Conservation (phyloP, 495 filamentous ascomycete species). For the Umbilicaria muhlenbergii region DNA sequence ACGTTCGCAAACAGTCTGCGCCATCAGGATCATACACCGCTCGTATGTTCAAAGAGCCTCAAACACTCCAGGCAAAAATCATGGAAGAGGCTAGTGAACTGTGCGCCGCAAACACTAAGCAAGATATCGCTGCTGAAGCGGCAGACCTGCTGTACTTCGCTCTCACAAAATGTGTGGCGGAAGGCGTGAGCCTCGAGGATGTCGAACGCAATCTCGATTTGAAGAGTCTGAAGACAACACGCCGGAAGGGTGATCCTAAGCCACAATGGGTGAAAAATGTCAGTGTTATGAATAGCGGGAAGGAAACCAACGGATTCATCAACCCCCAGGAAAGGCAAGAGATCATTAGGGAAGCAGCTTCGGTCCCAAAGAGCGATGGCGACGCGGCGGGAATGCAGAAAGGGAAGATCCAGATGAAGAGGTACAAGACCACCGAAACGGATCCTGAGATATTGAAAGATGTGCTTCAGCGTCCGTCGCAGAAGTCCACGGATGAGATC, state of each 20-base stretch:
- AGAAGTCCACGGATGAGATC: slow-evolving; percentile 79
- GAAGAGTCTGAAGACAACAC: slow-evolving; percentile 85
- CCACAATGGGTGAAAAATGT: slow-evolving; percentile 73
- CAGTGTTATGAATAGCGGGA: slow-evolving; percentile 33
- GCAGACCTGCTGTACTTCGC: slow-evolving; percentile 95
- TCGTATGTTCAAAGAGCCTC: slow-evolving; percentile 76
- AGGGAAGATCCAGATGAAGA: slow-evolving; percentile 67
- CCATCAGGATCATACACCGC: slow-evolving; percentile 88
- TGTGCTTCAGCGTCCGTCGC: slow-evolving; percentile 72
- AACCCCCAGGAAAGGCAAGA: slow-evolving; percentile 11
- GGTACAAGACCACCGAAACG: slow-evolving; percentile 49
- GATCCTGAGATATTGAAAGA: slow-evolving; percentile 44
- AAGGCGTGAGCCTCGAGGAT: slow-evolving; percentile 71
- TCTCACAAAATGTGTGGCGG: slow-evolving; percentile 67
- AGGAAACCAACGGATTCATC: slow-evolving; percentile 1
- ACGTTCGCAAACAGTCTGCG: slow-evolving; percentile 61
- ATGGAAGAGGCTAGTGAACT: slow-evolving; percentile 96
- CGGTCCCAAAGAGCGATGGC: slow-evolving; percentile 23
- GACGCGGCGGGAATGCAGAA: slow-evolving; percentile 32
- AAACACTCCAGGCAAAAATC: slow-evolving; percentile 84
- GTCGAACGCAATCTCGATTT: slow-evolving; percentile 84
- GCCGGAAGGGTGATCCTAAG: slow-evolving; percentile 86
- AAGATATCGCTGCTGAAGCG: slow-evolving; percentile 83
- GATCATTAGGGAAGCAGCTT: slow-evolving; percentile 24
- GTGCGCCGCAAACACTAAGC: slow-evolving; percentile 64